These are phyloP conservation scores for Apodospora peruviana DNA, from an alignment of 495 filamentous ascomycete species.

Conservation along the genomic window DNA sequence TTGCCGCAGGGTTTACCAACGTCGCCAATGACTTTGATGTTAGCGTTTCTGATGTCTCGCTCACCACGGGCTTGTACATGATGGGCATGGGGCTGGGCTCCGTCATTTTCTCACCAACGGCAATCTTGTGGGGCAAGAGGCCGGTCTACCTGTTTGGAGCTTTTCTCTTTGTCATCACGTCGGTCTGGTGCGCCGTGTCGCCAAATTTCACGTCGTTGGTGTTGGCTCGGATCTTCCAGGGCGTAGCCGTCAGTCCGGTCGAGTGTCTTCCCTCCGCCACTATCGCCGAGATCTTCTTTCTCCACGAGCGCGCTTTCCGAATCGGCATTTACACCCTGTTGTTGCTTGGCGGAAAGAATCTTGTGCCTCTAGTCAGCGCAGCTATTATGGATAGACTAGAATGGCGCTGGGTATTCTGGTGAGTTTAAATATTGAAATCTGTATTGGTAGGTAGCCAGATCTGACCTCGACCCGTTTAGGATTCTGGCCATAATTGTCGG, in stretches of 20 bases:
- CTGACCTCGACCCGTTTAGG: constrained; percentile 40
- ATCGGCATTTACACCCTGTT: constrained; percentile 94
- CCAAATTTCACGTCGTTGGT: constrained; percentile 76
- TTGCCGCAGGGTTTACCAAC: constrained; percentile 85
- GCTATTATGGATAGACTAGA: constrained; percentile 69
- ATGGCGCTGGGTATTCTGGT: constrained; percentile 96
- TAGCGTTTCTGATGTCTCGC: constrained; percentile 66
- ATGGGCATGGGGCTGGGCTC: constrained; percentile 84
- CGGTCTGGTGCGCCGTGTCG: constrained; percentile 82
- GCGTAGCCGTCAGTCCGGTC: constrained; percentile 83
- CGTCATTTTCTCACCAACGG: constrained; percentile 80
- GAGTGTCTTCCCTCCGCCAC: constrained; percentile 93
- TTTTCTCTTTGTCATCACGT: constrained; percentile 67
- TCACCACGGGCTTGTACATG: constrained; percentile 95
- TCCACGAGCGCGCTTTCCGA: constrained; percentile 90
- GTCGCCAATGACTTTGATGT: constrained; percentile 69
- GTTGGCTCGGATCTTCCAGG: constrained; percentile 78
- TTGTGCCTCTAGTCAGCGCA: constrained; percentile 83
- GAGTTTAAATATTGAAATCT: constrained; percentile 26
- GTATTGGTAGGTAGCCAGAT: too few species aligned
- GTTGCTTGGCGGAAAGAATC: constrained; percentile 86
- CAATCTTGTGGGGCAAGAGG: constrained; percentile 85
- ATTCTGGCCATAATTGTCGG: constrained; percentile 82
- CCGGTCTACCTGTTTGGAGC: constrained; percentile 83
- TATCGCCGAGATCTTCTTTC: constrained; percentile 93